A percentile compares a stretch with the other conserved stretches of the same genome.
These are phyloP conservation scores for Penicillium sp. DNA, from an alignment of 2,329 filamentous ascomycete species.

Conservation along the genomic window DNA sequence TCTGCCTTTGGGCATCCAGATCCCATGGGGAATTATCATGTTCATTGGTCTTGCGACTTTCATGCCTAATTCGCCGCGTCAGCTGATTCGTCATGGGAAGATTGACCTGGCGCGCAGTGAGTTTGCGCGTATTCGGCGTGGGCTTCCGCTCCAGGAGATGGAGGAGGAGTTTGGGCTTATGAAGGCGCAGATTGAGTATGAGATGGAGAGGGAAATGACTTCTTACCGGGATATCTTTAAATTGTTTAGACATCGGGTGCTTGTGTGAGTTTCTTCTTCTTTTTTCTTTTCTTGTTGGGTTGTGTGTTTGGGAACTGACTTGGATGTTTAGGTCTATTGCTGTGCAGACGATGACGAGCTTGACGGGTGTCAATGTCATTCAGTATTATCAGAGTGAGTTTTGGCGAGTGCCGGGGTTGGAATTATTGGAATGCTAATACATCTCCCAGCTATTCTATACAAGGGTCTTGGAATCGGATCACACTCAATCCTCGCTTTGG, in stretches of 20 bases:
- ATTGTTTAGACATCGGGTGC: slow-evolving; percentile 53
- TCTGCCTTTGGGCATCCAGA: slow-evolving; percentile 55
- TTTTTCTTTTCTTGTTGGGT: background rate
- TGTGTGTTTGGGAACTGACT: slow-evolving; percentile 12
- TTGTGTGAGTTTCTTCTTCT: slow-evolving; percentile 42
- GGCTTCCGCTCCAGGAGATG: slow-evolving; percentile 47
- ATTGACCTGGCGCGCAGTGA: slow-evolving; percentile 51
- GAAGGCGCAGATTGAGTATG: slow-evolving; percentile 56
- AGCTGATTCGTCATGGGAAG: slow-evolving; percentile 53
- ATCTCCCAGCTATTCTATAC: slow-evolving; percentile 51
- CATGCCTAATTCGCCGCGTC: slow-evolving; percentile 57
- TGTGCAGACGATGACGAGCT: slow-evolving; percentile 58
- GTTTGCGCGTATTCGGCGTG: slow-evolving; percentile 51
- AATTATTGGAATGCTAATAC: background rate
- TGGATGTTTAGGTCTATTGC: slow-evolving; percentile 46
- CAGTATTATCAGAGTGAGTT: slow-evolving; percentile 36
- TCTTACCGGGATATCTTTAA: slow-evolving; percentile 54
- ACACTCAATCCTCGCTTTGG: slow-evolving; percentile 54
- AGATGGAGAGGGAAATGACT: slow-evolving; percentile 57
- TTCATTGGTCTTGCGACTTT: slow-evolving; percentile 56
- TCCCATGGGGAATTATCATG: slow-evolving; percentile 57
- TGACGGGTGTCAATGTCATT: slow-evolving; percentile 60
- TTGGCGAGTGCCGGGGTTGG: too few relatives aligned
- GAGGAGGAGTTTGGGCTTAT: slow-evolving; percentile 57
- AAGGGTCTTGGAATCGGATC: slow-evolving; percentile 54